phyloP scores from a whole-genome alignment of 176 grass and related monocot genomes.

The Elymus sibiricus region DNA sequence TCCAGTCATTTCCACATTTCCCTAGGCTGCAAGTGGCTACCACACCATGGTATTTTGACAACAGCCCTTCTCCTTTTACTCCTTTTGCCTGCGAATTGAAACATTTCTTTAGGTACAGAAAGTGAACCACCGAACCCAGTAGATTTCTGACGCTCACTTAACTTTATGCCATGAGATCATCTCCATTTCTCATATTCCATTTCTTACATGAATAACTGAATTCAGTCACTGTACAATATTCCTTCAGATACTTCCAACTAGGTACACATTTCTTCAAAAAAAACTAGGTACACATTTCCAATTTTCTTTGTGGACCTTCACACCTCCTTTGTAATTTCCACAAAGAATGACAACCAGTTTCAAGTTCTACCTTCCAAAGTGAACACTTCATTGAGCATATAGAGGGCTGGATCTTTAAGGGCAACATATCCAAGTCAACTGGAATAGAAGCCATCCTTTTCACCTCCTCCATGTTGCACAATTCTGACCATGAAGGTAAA shows the following conservation, averaged over 20 bases:
- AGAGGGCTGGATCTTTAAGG: not conserved
- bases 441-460: not conserved
- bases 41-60: not conserved
- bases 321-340: not conserved
- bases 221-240: not conserved
- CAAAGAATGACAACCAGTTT: not conserved
- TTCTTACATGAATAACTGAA: conserved; percentile 29
- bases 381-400: not conserved
- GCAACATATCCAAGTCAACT: not conserved
- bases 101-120: not conserved
- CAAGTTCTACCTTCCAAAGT: not conserved
- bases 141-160: not conserved
- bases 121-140: not conserved
- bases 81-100: conserved; percentile 1
- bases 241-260: not conserved
- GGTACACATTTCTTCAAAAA: not conserved
- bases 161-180: conserved; percentile 9
- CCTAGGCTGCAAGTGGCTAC: not conserved
- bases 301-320: conserved; percentile 14
- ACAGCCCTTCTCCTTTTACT: conserved; percentile 5
- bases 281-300: conserved; percentile 2
- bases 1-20: not conserved
- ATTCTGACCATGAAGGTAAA: conserved; percentile 5
- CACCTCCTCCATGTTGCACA: not conserved
- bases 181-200: not conserved